These are phyloP conservation scores for Elongisporangium anandrum DNA, from an alignment of 352 stramenopile species.

Conservation along the genomic window DNA sequence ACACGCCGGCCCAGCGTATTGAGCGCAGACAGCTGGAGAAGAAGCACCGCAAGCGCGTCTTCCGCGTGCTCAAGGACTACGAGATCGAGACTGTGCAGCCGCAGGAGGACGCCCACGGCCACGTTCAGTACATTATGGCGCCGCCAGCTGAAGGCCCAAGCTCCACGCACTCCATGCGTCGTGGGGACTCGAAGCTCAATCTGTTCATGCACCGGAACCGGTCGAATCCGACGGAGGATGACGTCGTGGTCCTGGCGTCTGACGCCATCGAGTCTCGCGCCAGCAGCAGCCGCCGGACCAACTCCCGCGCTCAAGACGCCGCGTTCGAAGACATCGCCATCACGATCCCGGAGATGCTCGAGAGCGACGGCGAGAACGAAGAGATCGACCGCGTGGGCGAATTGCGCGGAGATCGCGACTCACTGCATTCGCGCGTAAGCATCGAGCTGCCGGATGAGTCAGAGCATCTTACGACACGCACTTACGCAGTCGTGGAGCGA, in stretches of 20 bases:
- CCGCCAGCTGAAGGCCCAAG: neutral
- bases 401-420: neutral
- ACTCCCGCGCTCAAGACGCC: neutral
- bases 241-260: slow-evolving; percentile 19
- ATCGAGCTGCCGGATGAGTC: neutral
- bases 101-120: slow-evolving; percentile 3
- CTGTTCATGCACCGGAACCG: neutral
- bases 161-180: slow-evolving; percentile 5
- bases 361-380: neutral
- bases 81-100: slow-evolving; percentile 30
- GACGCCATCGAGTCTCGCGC: slow-evolving; percentile 7
- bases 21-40: slow-evolving; percentile 49
- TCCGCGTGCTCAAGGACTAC: slow-evolving; percentile 52
- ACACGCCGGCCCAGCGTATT: slow-evolving; percentile 47
- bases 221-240: slow-evolving; percentile 3
- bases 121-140: slow-evolving; percentile 3
- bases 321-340: neutral
- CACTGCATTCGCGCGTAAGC: neutral
- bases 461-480: slow-evolving; percentile 6
- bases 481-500: slow-evolving; percentile 26
- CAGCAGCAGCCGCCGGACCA: neutral
- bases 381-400: neutral
- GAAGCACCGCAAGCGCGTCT: slow-evolving; percentile 40
- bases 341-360: neutral
- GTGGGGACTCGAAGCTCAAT: neutral